These are phyloP conservation scores for Phaffomyces thermotolerans DNA, from an alignment of 805 yeast genomes.

Conservation along the genomic window DNA sequence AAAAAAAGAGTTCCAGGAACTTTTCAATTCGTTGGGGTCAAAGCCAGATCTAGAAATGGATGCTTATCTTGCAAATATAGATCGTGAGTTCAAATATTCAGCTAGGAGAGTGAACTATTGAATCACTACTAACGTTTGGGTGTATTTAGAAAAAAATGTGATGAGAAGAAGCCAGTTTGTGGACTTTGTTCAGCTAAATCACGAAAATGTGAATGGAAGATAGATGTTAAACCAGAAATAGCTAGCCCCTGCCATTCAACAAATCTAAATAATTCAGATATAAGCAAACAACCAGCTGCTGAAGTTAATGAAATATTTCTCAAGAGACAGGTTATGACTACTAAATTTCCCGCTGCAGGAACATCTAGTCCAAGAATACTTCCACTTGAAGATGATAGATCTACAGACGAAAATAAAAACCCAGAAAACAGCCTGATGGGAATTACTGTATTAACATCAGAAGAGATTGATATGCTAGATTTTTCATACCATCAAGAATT, in stretches of 20 bases:
- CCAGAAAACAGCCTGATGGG: slow-evolving; percentile 1
- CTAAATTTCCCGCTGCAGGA: slow-evolving; percentile 4
- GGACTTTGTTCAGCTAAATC: slow-evolving; percentile 1
- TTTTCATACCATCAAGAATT: slow-evolving; percentile 3
- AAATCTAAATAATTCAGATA: neutral
- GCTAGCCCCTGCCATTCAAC: no score
- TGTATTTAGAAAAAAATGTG: neutral
- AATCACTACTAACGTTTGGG: neutral
- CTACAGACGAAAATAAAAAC: neutral
- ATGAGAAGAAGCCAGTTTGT: slow-evolving; percentile 1
- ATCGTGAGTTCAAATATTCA: slow-evolving; percentile 1
- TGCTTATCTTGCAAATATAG: slow-evolving; percentile 2
- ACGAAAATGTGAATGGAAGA: slow-evolving; percentile 1
- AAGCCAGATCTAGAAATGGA: slow-evolving; percentile 4
- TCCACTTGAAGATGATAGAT: slow-evolving; percentile 1
- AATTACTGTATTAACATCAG: slow-evolving; percentile 1
- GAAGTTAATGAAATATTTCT: no score
- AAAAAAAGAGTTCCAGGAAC: slow-evolving; percentile 1
- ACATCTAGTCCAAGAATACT: slow-evolving; percentile 1
- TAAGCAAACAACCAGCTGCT: neutral
- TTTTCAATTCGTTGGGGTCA: slow-evolving; percentile 3
- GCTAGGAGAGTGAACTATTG: no score
- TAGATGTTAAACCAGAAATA: neutral
- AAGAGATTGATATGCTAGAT: slow-evolving; percentile 2
- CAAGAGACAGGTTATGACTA: neutral